Base-by-base conservation (phyloP, 257 asterid species). In the Rauvolfia tetraphylla region DNA sequence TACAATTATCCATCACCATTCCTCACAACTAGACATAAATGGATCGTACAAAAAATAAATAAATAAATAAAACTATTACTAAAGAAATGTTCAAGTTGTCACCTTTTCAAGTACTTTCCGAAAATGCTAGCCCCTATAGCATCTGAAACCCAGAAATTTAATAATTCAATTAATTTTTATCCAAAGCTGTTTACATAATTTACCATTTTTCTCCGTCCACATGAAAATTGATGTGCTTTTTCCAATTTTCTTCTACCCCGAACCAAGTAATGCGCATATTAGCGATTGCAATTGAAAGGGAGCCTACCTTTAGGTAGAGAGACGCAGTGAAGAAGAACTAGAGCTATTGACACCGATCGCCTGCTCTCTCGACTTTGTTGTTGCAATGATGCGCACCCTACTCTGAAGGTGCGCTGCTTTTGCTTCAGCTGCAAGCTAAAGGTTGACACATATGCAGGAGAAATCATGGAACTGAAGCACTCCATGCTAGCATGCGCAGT, bases 101-200 rank as follows among this genome's bases (percentile, higher is more conserved):
- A 95, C 99, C 81, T 92, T 58, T 92, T 95, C 73, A 92, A 83
- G 80, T 95, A 95, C 74, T 87, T 92, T 85, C 92, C 97, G 62
- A 95, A 79, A 38, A 79, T 7, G 83, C 86, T 80, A 46, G 81
- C 96, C n/a, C 83, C 88, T 74, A 77, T 57, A 79, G 97, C 98
- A 84, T 82, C 98, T 95, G 90, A 88, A 84, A 75, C 69, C 70
- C 72, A 85, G 78, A 85, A 82, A 12, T 31, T 65, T 67, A 48
- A 62, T 33, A 75, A 56, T 63, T 72, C 61, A 17, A 38, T 53
- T 42, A 66, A 13, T 51, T 14, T n/a, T 13, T 23, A 14, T 33
- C 46, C 38, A 44, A 44, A 41, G 27, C 10, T 65, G 10, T 29
- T 18, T 17, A 51, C 20, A 5, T 1, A 46, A 71, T 8, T 34